A percentile compares a stretch with the other conserved stretches of the same genome.
Evolutionary conservation across 257 asterid genomes (phyloP).

Genomic region (Solanum rostratum): DNA sequence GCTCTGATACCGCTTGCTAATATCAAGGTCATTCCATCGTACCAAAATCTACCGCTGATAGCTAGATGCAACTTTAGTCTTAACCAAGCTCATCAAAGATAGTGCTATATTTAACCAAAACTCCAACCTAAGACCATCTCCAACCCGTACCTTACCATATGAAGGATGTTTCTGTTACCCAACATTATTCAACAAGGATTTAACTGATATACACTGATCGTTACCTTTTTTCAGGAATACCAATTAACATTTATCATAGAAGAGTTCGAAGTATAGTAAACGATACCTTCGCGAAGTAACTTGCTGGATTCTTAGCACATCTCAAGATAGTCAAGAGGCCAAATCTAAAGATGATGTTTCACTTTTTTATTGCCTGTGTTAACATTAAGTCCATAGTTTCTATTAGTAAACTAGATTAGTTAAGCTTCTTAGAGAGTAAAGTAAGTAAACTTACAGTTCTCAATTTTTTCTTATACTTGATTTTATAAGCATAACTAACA

Average conservation of each 20-base stretch:
- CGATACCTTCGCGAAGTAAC: constrained; percentile 76
- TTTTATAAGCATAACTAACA: constrained; percentile 53
- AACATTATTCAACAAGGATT: neutral
- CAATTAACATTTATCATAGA: neutral
- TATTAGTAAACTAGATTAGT: neutral
- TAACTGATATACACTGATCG: neutral
- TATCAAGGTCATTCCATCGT: neutral
- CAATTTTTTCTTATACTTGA: constrained; percentile 54
- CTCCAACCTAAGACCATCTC: neutral
- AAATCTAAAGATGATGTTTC: constrained; percentile 80
- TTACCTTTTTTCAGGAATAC: neutral
- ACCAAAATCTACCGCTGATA: neutral
- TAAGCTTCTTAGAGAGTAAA: neutral
- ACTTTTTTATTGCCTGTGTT: constrained; percentile 80
- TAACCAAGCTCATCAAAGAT: neutral
- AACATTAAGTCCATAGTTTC: constrained; percentile 1
- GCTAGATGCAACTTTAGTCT: neutral
- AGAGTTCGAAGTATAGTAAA: neutral
- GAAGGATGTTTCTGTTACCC: neutral
- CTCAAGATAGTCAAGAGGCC: constrained; percentile 59
- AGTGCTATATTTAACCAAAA: neutral
- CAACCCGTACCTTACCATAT: neutral
- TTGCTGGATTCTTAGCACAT: constrained; percentile 73
- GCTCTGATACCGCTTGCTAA: neutral
- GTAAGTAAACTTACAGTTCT: constrained; percentile 35